Percentiles rank a stretch among this genome's conserved stretches.
phyloP scores from a whole-genome alignment of 2,329 filamentous ascomycete species.

The Tetracladium maxilliforme region DNA sequence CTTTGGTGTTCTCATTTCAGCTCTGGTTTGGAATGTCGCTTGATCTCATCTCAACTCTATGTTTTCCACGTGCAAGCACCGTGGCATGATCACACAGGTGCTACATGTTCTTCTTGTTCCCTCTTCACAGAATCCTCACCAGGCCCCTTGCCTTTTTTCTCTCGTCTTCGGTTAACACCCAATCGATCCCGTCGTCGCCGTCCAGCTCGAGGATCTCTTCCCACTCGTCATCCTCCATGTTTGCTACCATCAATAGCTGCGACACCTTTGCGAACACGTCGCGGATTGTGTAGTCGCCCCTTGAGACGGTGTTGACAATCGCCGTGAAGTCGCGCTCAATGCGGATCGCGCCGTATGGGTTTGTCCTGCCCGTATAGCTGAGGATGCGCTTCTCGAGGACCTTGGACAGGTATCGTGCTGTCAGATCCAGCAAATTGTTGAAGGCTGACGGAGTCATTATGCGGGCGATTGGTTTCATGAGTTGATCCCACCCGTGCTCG shows the following conservation, averaged over 20 bases:
- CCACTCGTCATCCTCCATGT: conserved; percentile 96
- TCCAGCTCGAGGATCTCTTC: conserved; percentile 50
- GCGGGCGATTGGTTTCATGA: conserved; percentile 73
- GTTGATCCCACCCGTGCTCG: conserved; percentile 68
- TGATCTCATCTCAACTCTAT: too few relatives aligned
- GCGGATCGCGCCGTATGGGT: conserved; percentile 65
- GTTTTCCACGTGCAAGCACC: too few relatives aligned
- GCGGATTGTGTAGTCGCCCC: conserved; percentile 58
- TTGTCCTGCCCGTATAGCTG: conserved; percentile 63
- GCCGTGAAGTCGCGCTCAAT: conserved; percentile 74
- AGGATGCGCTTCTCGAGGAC: conserved; percentile 80
- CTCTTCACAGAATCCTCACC: conserved; percentile 25
- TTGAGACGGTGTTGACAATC: conserved; percentile 53
- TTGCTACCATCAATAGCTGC: conserved; percentile 75
- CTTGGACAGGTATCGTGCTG: conserved; percentile 59
- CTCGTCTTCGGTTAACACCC: conserved; percentile 62
- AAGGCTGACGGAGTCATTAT: conserved; percentile 70
- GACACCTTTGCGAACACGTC: conserved; percentile 63
- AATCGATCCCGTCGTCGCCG: conserved; percentile 50
- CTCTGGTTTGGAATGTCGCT: too few relatives aligned
- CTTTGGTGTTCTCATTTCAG: too few relatives aligned
- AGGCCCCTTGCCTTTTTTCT: conserved; percentile 57
- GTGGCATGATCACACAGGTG: too few relatives aligned
- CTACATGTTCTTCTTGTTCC: conserved; percentile 2
- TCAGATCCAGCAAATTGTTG: conserved; percentile 58